Base-by-base conservation (phyloP, 768 basidiomycete genomes). In the Flagelloscypha sp. region DNA sequence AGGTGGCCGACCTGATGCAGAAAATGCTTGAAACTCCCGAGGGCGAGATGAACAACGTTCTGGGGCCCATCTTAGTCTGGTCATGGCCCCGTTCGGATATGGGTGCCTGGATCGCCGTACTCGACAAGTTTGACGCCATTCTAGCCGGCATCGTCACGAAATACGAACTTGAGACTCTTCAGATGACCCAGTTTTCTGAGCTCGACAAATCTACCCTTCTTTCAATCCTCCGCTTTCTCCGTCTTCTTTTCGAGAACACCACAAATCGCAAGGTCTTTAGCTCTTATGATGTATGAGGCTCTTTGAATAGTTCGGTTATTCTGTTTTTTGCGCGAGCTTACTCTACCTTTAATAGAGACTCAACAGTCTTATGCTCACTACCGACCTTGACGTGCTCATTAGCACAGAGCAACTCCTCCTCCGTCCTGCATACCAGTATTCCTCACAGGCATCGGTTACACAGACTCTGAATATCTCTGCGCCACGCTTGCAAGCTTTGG, bases 251-350 rank as follows among this genome's bases (percentile, higher is more conserved):
- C 50, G 95, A 98, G 63, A 95, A 97, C 57, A 94, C 92, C 30
- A 99, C 95, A 25, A 98, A 94, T 55, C 70, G 95, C 51, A 98
- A 97, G 66, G 85, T 92, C 39, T 99, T 83, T 61, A 80, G 76
- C 41, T 94, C 90, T 4, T 99, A 95, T 59, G 95, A 99, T 56
- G 94, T n/a, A n/a, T 98, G 60, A 60, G 90, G 66, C n/a, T 30
- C 35, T 36, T 29, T 44, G 27, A 27, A 17, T 43, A 40, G n/a
- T 36, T 30, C 35, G 44, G 25, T n/a, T n/a, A n/a, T n/a, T n/a
- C 27, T 38, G 24, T 22, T 15, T 41, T 31, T 37, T 24, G 41
- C 37, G 27, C 39, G 23, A 29, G 35, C 15, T 33, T 30, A 25
- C 43, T 11, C 28, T 24, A 19, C 43, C 12, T 12, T 19, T 25